Evolutionary conservation across 1,284 basidiomycete genomes (phyloP), one percentile per base, ranked within the genome.

Genomic region (Sanguinoderma infundibulare): DNA sequence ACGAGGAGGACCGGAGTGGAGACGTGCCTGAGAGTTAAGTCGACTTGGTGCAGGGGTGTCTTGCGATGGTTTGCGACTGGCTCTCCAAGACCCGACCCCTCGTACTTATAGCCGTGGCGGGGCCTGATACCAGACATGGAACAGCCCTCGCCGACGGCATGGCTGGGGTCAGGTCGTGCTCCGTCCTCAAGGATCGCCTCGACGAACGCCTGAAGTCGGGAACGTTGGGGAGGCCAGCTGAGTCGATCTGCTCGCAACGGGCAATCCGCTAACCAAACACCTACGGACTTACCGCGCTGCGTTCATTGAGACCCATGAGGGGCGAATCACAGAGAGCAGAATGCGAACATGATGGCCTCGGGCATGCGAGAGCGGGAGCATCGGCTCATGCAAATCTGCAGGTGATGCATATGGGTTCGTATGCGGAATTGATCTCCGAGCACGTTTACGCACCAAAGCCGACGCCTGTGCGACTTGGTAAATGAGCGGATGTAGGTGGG

Each of bases 101-200:
- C n/a, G 40, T 57, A 56, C 55, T 51, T 50, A 57, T 57, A 56
- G 35, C 46, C 32, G 15, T 26, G 35, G 47, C 35, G 35, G 36
- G 36, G 39, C 30, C 20, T 35, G 32, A 9, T 47, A 47, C 46
- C 36, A 26, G 35, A 50, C 46, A 38, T 40, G 44, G 44, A 42
- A 47, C 39, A 42, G 22, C 44, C 12, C n/a, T 40, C 46, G 26
- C 9, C 26, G 55, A 49, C 47, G 35, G 47, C 55, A 50, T 46
- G 55, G 47, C 20, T 30, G 22, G 22, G 55, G 55, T 24, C 47
- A 57, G 36, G 55, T 40, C 55, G 55, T 47, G 44, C 44, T 22
- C 55, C 44, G 34, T 44, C 26, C 46, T 17, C 35, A 39, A 39
- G 35, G 55, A 57, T 57, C 55, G 32, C 35, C 46, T 50, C 46